These are phyloP conservation scores for Umbellularia californica DNA, from an alignment of 164 flowering plant genomes.

Conservation along the genomic window DNA sequence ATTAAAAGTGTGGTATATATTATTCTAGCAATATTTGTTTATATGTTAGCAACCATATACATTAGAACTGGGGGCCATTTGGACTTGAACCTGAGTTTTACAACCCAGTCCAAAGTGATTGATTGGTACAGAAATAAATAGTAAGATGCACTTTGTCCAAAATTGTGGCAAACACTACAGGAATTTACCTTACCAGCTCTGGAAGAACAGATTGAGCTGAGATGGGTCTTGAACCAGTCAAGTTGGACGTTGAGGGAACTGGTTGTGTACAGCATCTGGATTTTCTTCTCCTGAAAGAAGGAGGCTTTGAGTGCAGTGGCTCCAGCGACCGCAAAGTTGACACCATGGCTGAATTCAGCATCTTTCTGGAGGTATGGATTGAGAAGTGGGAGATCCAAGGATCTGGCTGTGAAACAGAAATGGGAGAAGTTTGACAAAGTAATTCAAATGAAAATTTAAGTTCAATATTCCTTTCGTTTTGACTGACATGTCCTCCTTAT, in stretches of 20 bases:
- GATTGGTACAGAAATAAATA: background rate
- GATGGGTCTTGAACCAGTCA: slow-evolving; percentile 1
- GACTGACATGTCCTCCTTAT: background rate
- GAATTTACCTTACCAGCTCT: background rate
- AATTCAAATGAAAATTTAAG: background rate
- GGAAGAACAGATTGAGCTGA: background rate
- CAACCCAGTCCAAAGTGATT: background rate
- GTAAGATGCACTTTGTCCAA: background rate
- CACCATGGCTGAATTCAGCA: slow-evolving; percentile 1
- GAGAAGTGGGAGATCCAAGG: background rate
- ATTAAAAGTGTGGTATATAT: too few species aligned
- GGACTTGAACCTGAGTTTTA: background rate
- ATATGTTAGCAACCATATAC: too few species aligned
- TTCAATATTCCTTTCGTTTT: background rate
- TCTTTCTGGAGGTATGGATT: slow-evolving; percentile 1
- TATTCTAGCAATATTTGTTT: too few species aligned
- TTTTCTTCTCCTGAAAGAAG: background rate
- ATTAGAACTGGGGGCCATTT: too few species aligned
- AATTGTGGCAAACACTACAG: too few species aligned
- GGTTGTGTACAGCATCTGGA: background rate
- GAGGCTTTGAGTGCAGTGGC: slow-evolving; percentile 1
- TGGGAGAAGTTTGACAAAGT: background rate
- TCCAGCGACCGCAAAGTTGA: slow-evolving; percentile 8
- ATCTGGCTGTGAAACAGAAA: background rate
- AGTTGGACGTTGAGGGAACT: slow-evolving; percentile 2